Percentiles rank a stretch among this genome's conserved stretches.
Evolutionary conservation across 2,329 filamentous ascomycete species (phyloP).

Genomic region (Aspergillus calidoustus): DNA sequence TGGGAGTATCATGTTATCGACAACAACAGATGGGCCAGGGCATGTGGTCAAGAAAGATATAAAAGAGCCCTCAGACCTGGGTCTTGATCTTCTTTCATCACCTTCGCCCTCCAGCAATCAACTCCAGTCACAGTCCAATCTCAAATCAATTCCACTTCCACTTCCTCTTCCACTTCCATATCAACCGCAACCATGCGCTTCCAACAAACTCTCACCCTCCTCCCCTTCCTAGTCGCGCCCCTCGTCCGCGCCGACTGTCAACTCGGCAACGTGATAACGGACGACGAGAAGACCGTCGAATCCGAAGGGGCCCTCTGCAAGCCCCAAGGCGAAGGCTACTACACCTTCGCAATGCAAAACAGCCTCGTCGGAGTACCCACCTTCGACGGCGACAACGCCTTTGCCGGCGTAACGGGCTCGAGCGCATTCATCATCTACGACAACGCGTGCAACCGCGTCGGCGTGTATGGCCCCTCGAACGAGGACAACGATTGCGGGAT

Average conservation of each 20-base stretch:
- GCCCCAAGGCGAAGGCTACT: neutral
- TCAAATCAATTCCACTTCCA: too few species aligned
- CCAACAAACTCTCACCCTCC: too few species aligned
- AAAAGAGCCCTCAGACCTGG: too few species aligned
- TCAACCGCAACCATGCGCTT: too few species aligned
- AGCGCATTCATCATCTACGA: conserved; percentile 6
- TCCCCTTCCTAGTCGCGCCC: too few species aligned
- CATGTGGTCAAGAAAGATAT: too few species aligned
- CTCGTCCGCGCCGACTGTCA: conserved; percentile 3
- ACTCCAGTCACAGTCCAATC: too few species aligned
- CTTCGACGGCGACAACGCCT: neutral
- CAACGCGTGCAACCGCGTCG: conserved; percentile 5
- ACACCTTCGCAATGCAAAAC: conserved; percentile 5
- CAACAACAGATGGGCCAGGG: too few species aligned
- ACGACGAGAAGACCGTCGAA: neutral
- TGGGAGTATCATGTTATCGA: too few species aligned
- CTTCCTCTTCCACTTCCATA: too few species aligned
- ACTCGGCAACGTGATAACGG: neutral
- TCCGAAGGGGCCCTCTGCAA: neutral
- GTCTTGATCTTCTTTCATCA: too few species aligned
- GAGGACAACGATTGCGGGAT: neutral
- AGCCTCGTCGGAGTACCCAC: neutral
- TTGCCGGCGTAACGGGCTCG: neutral
- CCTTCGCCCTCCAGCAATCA: too few species aligned
- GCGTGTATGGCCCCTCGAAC: neutral